These are phyloP conservation scores for Eudorina sp. DNA, from an alignment of 139 green algal genomes.

Conservation along the genomic window DNA sequence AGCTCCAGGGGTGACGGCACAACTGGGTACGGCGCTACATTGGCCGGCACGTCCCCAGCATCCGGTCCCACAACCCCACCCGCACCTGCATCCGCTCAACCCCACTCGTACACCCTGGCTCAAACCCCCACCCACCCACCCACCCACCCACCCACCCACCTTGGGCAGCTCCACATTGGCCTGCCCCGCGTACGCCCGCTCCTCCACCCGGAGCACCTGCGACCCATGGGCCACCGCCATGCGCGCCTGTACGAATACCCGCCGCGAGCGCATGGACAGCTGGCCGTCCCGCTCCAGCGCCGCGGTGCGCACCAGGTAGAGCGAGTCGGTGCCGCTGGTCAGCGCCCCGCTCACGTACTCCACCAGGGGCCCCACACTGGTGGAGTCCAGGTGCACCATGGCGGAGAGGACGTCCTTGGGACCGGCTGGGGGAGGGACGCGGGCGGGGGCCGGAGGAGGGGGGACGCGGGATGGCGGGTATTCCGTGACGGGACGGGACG, in stretches of 20 bases:
- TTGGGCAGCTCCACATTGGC: constrained; percentile 47
- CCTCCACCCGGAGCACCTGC: constrained; percentile 42
- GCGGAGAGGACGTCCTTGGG: constrained; percentile 26
- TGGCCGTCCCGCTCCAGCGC: constrained; percentile 47
- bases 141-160: too few species aligned
- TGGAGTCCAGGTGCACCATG: constrained; percentile 53
- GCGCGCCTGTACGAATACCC: constrained; percentile 57
- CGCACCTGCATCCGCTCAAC: too few species aligned
- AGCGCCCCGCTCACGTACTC: constrained; percentile 39
- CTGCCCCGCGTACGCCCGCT: constrained; percentile 43
- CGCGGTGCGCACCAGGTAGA: constrained; percentile 44
- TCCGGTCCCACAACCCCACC: too few species aligned
- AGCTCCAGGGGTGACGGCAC: too few species aligned
- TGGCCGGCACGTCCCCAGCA: too few species aligned
- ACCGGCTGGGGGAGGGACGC: background rate
- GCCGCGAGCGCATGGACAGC: constrained; percentile 53
- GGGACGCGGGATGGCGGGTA: too few species aligned
- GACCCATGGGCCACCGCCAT: constrained; percentile 60
- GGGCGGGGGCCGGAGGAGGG: background rate
- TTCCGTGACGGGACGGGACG: too few species aligned
- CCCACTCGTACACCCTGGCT: too few species aligned
- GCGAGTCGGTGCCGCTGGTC: constrained; percentile 20
- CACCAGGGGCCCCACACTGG: constrained; percentile 48
- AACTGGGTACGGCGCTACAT: too few species aligned
- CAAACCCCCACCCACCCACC: too few species aligned